Evolutionary conservation across 371 early-diverging fungal species (phyloP).

Genomic region (Capniomyces stellatus): DNA sequence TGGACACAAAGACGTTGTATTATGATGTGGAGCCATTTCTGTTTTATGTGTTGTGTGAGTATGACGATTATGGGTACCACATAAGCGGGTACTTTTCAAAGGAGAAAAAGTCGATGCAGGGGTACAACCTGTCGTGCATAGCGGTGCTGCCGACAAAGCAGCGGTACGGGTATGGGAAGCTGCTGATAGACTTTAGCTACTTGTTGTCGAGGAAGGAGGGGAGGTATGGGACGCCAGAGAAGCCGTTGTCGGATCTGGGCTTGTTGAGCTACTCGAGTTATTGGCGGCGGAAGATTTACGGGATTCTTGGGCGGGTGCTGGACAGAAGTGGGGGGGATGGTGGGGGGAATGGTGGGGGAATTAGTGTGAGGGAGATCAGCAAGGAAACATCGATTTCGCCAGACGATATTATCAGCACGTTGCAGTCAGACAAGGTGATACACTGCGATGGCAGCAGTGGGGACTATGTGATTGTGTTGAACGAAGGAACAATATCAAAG

Average conservation of each 20-base stretch:
- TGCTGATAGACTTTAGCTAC: constrained; percentile 81
- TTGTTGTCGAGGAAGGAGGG: constrained; percentile 67
- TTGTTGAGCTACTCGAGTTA: constrained; percentile 56
- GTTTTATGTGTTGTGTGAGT: constrained; percentile 64
- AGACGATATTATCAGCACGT: constrained; percentile 53
- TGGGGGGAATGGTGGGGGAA: background rate
- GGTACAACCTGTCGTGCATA: constrained; percentile 98
- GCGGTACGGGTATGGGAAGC: constrained; percentile 93
- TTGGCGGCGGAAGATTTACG: constrained; percentile 18
- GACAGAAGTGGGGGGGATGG: background rate
- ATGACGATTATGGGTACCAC: constrained; percentile 29
- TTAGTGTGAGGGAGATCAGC: constrained; percentile 26
- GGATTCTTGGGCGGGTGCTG: background rate
- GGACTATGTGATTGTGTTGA: constrained; percentile 9
- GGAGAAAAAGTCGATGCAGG: constrained; percentile 80
- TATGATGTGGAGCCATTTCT: constrained; percentile 99
- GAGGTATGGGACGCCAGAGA: constrained; percentile 85
- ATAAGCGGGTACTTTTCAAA: constrained; percentile 99
- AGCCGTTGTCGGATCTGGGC: constrained; percentile 97
- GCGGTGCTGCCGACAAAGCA: constrained; percentile 90
- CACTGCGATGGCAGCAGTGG: constrained; percentile 7
- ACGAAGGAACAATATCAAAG: constrained; percentile 3
- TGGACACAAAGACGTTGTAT: constrained; percentile 98
- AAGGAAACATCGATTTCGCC: constrained; percentile 38
- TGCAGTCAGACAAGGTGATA: constrained; percentile 29